A percentile compares a stretch with the other conserved stretches of the same genome.
Conservation (phyloP, 164 flowering plant genomes). For the Tetracentron sinense region DNA sequence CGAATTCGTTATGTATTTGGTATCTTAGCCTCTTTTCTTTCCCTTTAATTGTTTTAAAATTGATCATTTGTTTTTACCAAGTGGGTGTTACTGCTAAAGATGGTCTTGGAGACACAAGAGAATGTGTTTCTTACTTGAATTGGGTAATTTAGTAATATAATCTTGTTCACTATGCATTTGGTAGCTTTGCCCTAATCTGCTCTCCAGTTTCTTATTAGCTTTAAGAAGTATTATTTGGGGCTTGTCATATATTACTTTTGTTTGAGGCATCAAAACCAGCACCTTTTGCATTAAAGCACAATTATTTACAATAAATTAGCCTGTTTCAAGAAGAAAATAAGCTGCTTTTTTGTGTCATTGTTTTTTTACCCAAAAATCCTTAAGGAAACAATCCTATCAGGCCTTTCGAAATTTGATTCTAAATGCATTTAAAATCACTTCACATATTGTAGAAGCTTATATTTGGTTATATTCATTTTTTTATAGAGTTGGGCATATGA, state of each 20-base stretch:
- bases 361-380: not conserved
- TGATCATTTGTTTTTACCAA: not conserved
- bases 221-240: not conserved
- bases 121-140: not conserved
- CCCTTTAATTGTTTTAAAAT: not conserved
- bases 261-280: too few species aligned
- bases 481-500: not conserved
- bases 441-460: too few species aligned
- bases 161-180: not conserved
- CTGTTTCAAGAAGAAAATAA: not conserved
- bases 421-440: too few species aligned
- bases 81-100: not conserved
- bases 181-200: not conserved
- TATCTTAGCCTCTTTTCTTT: not conserved
- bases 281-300: too few species aligned
- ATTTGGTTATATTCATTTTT: not conserved
- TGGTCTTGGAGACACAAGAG: not conserved
- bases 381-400: not conserved
- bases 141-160: not conserved
- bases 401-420: not conserved
- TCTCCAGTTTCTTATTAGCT: not conserved
- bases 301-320: not conserved
- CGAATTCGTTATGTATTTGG: not conserved
- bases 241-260: too few species aligned
- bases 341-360: not conserved